A percentile compares a stretch with the other conserved stretches of the same genome.
These are phyloP conservation scores for Simmondsia chinensis DNA, from an alignment of 148 eudicot species.

Conservation along the genomic window DNA sequence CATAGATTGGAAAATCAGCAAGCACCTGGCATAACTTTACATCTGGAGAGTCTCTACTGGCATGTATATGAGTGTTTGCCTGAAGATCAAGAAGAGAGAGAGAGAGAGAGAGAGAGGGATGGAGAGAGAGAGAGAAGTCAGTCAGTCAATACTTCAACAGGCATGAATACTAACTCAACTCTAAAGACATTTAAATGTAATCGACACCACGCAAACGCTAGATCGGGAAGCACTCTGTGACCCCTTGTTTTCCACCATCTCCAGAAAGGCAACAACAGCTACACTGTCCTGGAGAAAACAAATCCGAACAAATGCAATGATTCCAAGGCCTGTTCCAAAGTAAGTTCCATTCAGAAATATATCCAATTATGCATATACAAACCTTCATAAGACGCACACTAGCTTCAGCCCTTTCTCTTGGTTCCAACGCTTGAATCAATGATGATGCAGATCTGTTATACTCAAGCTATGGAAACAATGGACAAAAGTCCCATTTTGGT, in stretches of 20 bases:
- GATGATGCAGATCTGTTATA: constrained; percentile 77
- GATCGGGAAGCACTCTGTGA: constrained; percentile 6
- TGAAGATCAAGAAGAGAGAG: constrained; percentile 11
- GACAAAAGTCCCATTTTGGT: no score
- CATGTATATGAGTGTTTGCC: constrained; percentile 77
- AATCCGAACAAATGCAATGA: neutral
- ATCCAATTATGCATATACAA: neutral
- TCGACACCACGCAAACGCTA: constrained; percentile 20
- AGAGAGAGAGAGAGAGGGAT: neutral
- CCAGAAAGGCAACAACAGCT: constrained; percentile 59
- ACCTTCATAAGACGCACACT: constrained; percentile 15
- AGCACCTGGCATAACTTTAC: constrained; percentile 69
- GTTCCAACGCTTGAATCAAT: constrained; percentile 51
- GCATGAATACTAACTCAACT: constrained; percentile 29
- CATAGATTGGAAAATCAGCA: neutral
- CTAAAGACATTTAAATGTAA: constrained; percentile 23
- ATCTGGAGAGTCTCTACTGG: constrained; percentile 54
- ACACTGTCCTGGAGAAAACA: constrained; percentile 46
- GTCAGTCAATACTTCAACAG: neutral
- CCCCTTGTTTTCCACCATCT: constrained; percentile 49
- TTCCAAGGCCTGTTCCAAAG: neutral
- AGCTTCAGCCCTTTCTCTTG: constrained; percentile 14
- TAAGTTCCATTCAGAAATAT: no score
- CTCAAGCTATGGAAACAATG: constrained; percentile 31
- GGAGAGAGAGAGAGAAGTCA: neutral